Evolutionary conservation across 2,329 filamentous ascomycete species (phyloP).

Genomic region (Nigrospora oryzae): DNA sequence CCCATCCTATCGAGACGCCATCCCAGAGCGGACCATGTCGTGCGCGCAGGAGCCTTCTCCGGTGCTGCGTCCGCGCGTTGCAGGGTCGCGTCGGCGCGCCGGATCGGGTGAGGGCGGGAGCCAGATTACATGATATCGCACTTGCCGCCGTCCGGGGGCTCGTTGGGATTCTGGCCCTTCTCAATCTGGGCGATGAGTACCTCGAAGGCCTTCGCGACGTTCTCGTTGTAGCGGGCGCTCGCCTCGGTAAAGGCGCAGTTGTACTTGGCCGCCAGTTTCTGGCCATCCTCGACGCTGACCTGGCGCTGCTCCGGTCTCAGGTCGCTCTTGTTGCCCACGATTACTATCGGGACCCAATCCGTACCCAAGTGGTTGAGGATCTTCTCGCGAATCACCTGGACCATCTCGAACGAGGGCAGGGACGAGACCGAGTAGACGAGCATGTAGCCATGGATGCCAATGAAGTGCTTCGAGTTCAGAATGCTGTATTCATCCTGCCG

Average conservation of each 20-base stretch:
- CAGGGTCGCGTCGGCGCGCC: no score
- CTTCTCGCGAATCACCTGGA: slow-evolving; percentile 91
- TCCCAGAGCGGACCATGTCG: background rate
- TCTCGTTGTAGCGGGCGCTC: slow-evolving; percentile 87
- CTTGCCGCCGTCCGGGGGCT: slow-evolving; percentile 72
- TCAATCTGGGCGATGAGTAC: slow-evolving; percentile 92
- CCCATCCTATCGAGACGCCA: background rate
- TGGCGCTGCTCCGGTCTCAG: slow-evolving; percentile 88
- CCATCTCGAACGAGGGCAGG: slow-evolving; percentile 94
- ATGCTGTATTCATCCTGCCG: slow-evolving; percentile 93
- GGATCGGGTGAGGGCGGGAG: no score
- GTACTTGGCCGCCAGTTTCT: slow-evolving; percentile 76
- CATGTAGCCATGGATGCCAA: slow-evolving; percentile 98
- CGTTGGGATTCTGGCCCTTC: slow-evolving; percentile 82
- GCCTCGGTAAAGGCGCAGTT: slow-evolving; percentile 93
- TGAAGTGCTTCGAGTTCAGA: slow-evolving; percentile 96
- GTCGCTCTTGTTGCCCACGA: slow-evolving; percentile 97
- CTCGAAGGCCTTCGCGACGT: slow-evolving; percentile 88
- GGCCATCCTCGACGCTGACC: slow-evolving; percentile 77
- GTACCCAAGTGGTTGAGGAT: slow-evolving; percentile 92
- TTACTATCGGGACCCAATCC: slow-evolving; percentile 84
- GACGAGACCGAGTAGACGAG: slow-evolving; percentile 97
- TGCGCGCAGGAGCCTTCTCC: no score
- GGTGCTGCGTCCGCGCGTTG: no score
- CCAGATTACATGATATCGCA: slow-evolving; percentile 71